A percentile compares a stretch with the other conserved stretches of the same genome.
These are phyloP conservation scores for Chytriomyces sp. DNA, from an alignment of 192 early-diverging fungal genomes.

Conservation along the genomic window DNA sequence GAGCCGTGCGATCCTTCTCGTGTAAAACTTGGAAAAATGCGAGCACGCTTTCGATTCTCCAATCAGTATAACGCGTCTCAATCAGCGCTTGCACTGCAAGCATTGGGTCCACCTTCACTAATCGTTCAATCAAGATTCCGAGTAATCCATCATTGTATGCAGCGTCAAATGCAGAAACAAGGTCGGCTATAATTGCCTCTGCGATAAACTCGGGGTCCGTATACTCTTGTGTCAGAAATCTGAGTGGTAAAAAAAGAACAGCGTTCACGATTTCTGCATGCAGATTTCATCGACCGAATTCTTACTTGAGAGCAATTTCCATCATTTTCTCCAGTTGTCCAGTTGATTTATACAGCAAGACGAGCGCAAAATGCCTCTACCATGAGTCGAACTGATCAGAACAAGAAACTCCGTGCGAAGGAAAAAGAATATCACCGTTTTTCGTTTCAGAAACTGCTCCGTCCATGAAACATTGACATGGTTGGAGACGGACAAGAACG, in stretches of 20 bases:
- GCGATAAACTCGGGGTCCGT: constrained; percentile 58
- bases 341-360: constrained; percentile 62
- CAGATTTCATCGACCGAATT: background rate
- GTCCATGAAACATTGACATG: constrained; percentile 51
- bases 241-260: constrained; percentile 17
- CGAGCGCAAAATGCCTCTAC: constrained; percentile 66
- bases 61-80: background rate
- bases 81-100: constrained; percentile 42
- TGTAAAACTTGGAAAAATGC: constrained; percentile 10
- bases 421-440: too few relatives aligned
- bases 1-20: constrained; percentile 9
- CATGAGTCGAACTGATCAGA: too few relatives aligned
- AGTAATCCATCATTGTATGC: too few relatives aligned
- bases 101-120: constrained; percentile 37
- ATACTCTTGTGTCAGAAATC: constrained; percentile 58
- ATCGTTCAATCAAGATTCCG: background rate
- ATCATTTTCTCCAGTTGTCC: constrained; percentile 54
- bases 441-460: constrained; percentile 51
- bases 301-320: constrained; percentile 70
- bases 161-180: too few relatives aligned
- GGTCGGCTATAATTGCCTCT: constrained; percentile 18
- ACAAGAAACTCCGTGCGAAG: too few relatives aligned
- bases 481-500: constrained; percentile 50
- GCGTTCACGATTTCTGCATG: background rate
- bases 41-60: background rate